These are phyloP conservation scores for Rauvolfia tetraphylla DNA, from an alignment of 257 asterid species.

Conservation along the genomic window DNA sequence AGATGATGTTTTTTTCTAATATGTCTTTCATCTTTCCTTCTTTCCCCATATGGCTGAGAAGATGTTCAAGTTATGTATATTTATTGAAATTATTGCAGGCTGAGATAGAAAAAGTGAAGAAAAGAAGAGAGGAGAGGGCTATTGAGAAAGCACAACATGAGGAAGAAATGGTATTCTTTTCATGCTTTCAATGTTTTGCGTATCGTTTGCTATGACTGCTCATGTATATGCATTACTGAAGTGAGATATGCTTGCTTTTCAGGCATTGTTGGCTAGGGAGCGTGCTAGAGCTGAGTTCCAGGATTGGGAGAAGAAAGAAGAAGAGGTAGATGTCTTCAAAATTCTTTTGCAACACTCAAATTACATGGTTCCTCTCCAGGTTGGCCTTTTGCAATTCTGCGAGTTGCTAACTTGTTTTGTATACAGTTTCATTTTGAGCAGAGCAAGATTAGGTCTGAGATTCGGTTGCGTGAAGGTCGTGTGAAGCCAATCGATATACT, in stretches of 20 bases:
- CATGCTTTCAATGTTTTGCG: conserved; percentile 7
- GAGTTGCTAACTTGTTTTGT: conserved; percentile 16
- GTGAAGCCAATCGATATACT: conserved; percentile 87
- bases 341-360: not conserved
- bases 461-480: conserved; percentile 91
- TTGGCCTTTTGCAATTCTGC: conserved; percentile 13
- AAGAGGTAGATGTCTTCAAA: conserved; percentile 47
- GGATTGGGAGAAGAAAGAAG: conserved; percentile 99
- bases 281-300: conserved; percentile 97
- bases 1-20: not conserved
- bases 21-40: not conserved
- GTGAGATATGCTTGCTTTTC: conserved; percentile 13
- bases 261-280: conserved; percentile 89
- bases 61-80: conserved; percentile 4
- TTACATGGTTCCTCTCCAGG: not conserved
- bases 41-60: too few species aligned
- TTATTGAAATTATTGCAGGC: conserved; percentile 46
- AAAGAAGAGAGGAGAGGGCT: conserved; percentile 96
- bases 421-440: conserved; percentile 93
- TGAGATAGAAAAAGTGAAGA: conserved; percentile 90
- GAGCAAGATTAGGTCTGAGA: conserved; percentile 91
- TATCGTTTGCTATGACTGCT: not conserved
- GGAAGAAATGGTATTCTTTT: conserved; percentile 75
- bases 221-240: not conserved
- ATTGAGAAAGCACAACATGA: conserved; percentile 93